Percentiles rank a stretch among this genome's conserved stretches.
These are phyloP conservation scores for Tricholoma flavovirens DNA, from an alignment of 768 basidiomycete species.

Conservation along the genomic window DNA sequence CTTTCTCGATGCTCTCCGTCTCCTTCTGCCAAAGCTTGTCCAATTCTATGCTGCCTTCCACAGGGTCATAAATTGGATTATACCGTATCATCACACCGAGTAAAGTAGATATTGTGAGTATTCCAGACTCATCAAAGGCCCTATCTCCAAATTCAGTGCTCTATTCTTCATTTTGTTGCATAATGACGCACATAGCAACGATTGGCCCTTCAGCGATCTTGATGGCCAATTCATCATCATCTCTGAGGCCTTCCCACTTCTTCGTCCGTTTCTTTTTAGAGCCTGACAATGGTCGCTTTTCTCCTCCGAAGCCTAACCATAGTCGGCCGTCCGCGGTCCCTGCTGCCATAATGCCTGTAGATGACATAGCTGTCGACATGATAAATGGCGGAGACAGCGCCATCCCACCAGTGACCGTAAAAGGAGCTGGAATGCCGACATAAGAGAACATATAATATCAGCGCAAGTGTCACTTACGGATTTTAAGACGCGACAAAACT, in stretches of 20 bases:
- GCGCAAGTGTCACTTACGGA: constrained; percentile 37
- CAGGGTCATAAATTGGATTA: constrained; percentile 34
- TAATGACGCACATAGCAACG: constrained; percentile 52
- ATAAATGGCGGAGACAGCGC: constrained; percentile 73
- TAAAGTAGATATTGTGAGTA: constrained; percentile 53
- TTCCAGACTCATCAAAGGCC: constrained; percentile 41
- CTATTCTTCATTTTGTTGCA: background rate
- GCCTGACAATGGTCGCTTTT: constrained; percentile 27
- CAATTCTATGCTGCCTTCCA: constrained; percentile 32
- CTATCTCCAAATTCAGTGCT: constrained; percentile 25
- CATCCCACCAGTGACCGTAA: constrained; percentile 39
- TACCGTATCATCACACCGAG: constrained; percentile 53
- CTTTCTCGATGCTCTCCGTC: constrained; percentile 45
- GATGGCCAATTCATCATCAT: constrained; percentile 35
- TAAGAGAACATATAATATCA: background rate
- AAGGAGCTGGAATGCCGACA: constrained; percentile 26
- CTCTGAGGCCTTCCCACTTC: constrained; percentile 69
- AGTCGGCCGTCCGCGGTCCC: constrained; percentile 75
- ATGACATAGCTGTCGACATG: constrained; percentile 53
- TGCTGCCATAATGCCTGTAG: constrained; percentile 56
- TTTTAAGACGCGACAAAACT: constrained; percentile 51
- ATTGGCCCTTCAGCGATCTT: constrained; percentile 70
- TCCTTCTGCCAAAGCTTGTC: constrained; percentile 43
- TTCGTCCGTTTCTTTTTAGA: constrained; percentile 48
- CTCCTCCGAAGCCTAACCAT: constrained; percentile 64